Evolutionary conservation across 768 basidiomycete species (phyloP).

Genomic region (Tulasnella sp.): DNA sequence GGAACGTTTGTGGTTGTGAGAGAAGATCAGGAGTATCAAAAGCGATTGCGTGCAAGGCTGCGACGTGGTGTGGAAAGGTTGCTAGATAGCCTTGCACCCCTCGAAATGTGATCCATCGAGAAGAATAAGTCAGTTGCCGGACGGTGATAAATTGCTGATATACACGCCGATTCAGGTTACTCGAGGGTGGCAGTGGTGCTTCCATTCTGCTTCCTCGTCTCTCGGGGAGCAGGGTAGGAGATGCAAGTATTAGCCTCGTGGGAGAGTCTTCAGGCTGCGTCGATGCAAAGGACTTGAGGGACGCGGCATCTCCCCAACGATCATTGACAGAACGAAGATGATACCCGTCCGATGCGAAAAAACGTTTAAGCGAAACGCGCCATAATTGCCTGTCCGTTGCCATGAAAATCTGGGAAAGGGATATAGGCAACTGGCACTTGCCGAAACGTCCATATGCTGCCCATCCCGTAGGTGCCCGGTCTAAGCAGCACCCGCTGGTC

Average conservation of each 20-base stretch:
- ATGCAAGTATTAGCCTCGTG: slow-evolving; percentile 2
- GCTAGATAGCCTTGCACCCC: slow-evolving; percentile 9
- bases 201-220: not conserved
- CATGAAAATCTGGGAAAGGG: not conserved
- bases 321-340: not conserved
- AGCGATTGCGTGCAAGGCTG: not conserved
- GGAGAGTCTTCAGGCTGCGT: not conserved
- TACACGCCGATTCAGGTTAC: slow-evolving; percentile 9
- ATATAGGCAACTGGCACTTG: not conserved
- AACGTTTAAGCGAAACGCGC: not conserved
- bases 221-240: not conserved
- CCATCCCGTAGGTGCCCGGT: not conserved
- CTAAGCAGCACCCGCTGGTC: not conserved
- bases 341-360: not conserved
- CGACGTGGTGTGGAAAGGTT: not conserved
- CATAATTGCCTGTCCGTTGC: not conserved
- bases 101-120: not conserved
- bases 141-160: slow-evolving; percentile 20
- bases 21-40: slow-evolving; percentile 1
- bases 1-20: slow-evolving; percentile 1
- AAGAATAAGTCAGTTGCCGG: not conserved
- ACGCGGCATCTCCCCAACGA: not conserved
- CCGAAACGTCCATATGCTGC: not conserved
- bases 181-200: slow-evolving; percentile 19
- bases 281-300: not conserved